Evolutionary conservation across 2,329 filamentous ascomycete species (phyloP), one percentile per base, ranked within the genome.

Genomic region (Stemphylium beticola): DNA sequence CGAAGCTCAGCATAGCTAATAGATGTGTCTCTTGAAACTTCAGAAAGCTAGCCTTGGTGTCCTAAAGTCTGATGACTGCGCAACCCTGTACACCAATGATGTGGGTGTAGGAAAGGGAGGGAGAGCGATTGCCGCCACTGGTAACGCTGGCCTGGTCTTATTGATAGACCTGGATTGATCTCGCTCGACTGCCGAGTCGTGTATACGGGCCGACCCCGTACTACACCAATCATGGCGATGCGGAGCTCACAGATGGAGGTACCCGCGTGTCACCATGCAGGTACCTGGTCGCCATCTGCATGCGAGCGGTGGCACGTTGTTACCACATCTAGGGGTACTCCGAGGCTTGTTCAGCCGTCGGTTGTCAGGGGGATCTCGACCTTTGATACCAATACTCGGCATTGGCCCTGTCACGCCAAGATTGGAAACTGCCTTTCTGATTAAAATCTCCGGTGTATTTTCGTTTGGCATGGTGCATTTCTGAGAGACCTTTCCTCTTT

Each of bases 151-250:
- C 34, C 20, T 24, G 17, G 33, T 37, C 34, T 38, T 34, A 31
- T 26, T 34, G 31, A 26, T 17, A 36, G 22, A 26, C 17, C 33
- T 36, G 33, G 33, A 8, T 15, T 38, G 24, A 15, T 26, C 44
- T 26, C 24, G 44, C 44, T 38, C 33, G 34, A 29, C 33, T 15
- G 34, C 33, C 24, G 44, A 47, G 44, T 47, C 44, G 44, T 47
- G 44, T 15, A 22, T 47, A 37, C 24, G 44, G 44, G 34, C 44
- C 44, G 44, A 47, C 22, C n/a, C 9, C 34, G 2, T 14, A 24
- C 20, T 24, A 47, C 44, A 32, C 40, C 40, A 42, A 42, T 42
- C 40, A 42, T 31, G 31, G 8, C 15, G 40, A 20, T 12, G 26
- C 26, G 40, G 40, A 32, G 40, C 15, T 20, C 11, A 42, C 26